phyloP scores from a whole-genome alignment of 2,329 filamentous ascomycete genomes.

The Penicillium janthinellum region DNA sequence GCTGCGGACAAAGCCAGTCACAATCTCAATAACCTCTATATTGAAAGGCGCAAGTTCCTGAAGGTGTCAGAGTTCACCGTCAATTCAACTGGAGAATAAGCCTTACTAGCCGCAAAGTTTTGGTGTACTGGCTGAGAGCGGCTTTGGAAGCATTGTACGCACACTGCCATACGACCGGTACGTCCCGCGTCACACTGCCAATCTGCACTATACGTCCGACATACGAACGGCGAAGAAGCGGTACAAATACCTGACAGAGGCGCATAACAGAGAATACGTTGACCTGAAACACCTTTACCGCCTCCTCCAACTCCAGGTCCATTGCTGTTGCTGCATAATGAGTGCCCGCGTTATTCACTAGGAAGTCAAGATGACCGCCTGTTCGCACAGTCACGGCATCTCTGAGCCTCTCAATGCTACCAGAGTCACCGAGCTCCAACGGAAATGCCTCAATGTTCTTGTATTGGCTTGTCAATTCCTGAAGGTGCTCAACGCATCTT shows the following conservation, averaged over 20 bases:
- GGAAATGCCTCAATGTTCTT: constrained; percentile 2
- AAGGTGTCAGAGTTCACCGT: background rate
- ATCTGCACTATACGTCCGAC: constrained; percentile 22
- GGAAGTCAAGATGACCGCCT: constrained; percentile 7
- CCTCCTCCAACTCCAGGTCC: constrained; percentile 6
- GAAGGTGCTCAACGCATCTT: background rate
- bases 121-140: constrained; percentile 7
- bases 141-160: constrained; percentile 11
- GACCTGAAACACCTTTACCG: constrained; percentile 1
- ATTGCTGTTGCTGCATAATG: constrained; percentile 9
- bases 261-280: constrained; percentile 15
- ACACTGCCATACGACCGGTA: constrained; percentile 7
- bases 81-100: no score
- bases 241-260: constrained; percentile 19
- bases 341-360: constrained; percentile 16
- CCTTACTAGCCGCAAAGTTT: constrained; percentile 5
- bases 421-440: background rate
- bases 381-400: background rate
- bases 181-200: constrained; percentile 19
- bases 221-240: constrained; percentile 15
- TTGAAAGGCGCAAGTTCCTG: no score
- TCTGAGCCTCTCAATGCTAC: constrained; percentile 1
- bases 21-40: background rate
- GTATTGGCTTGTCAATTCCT: background rate
- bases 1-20: background rate